A percentile compares a stretch with the other conserved stretches of the same genome.
Evolutionary conservation across 2,329 filamentous ascomycete genomes (phyloP).

Genomic region (Neofusicoccum umdonicola): DNA sequence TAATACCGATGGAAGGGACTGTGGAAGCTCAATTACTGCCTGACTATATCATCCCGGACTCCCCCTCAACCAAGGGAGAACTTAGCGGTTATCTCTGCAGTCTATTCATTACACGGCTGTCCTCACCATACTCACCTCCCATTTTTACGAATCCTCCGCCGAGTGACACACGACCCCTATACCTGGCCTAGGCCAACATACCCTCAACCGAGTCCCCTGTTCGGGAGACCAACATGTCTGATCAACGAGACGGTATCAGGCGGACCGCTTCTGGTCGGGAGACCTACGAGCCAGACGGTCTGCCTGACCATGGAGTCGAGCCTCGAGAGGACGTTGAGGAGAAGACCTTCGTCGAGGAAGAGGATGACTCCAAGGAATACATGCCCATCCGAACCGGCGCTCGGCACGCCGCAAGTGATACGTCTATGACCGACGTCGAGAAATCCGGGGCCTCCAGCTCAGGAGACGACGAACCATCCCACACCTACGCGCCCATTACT

Average conservation of each 20-base stretch:
- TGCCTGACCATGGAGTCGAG: not conserved
- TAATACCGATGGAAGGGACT: not conserved
- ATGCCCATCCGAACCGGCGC: constrained; percentile 4
- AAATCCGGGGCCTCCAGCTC: not conserved
- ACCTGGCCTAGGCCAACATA: not conserved
- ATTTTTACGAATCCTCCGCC: no score
- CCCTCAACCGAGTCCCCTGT: not conserved
- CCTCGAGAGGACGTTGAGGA: constrained; percentile 3
- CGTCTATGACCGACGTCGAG: not conserved
- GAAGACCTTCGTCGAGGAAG: not conserved
- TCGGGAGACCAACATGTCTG: not conserved
- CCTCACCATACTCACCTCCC: no score
- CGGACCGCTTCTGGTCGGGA: constrained; percentile 30
- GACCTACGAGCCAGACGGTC: constrained; percentile 31
- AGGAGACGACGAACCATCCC: not conserved
- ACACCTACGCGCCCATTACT: not conserved
- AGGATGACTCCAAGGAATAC: not conserved
- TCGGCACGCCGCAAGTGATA: not conserved
- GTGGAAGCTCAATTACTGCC: not conserved
- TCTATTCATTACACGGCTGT: no score
- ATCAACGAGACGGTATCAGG: constrained; percentile 20
- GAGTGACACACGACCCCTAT: not conserved
- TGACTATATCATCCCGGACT: not conserved
- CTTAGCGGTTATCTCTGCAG: no score
- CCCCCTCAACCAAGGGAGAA: not conserved